Conservation (phyloP, 805 yeast genomes). For the Huiozyma sinensis region DNA sequence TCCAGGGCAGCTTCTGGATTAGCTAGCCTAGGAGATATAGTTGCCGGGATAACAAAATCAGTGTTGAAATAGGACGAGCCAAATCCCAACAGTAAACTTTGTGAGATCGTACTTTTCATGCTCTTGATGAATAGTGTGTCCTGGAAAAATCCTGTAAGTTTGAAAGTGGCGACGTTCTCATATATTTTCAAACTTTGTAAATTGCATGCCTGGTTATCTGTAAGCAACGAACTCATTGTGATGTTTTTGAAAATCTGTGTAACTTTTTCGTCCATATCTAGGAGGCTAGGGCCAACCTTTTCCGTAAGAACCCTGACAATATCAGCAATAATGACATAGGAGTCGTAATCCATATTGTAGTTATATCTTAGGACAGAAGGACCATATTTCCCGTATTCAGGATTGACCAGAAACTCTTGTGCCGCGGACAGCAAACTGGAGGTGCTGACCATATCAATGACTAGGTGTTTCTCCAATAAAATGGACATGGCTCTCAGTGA, state of each 20-base stretch:
- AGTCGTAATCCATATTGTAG: conserved; percentile 37
- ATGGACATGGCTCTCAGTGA: conserved; percentile 49
- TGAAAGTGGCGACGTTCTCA: conserved; percentile 22
- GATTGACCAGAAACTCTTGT: conserved; percentile 33
- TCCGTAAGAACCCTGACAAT: conserved; percentile 37
- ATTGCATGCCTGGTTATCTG: conserved; percentile 29
- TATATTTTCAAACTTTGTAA: conserved; percentile 11
- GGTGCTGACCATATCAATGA: conserved; percentile 36
- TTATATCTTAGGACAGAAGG: conserved; percentile 38
- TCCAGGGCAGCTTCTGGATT: conserved; percentile 32
- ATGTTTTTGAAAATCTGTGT: conserved; percentile 30
- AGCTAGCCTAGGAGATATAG: conserved; percentile 37
- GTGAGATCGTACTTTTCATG: conserved; percentile 12
- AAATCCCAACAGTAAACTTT: conserved; percentile 11
- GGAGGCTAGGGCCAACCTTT: conserved; percentile 48
- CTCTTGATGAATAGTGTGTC: conserved; percentile 21
- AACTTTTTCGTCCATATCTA: conserved; percentile 22
- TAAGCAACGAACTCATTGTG: conserved; percentile 25
- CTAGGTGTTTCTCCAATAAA: conserved; percentile 44
- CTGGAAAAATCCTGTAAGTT: conserved; percentile 17
- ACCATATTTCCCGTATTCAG: conserved; percentile 40
- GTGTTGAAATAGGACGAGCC: conserved; percentile 12
- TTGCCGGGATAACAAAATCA: conserved; percentile 27
- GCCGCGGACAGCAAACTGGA: conserved; percentile 34
- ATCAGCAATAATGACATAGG: conserved; percentile 34